Evolutionary conservation across 2,329 filamentous ascomycete species (phyloP).

Genomic region (Beauveria varroae): DNA sequence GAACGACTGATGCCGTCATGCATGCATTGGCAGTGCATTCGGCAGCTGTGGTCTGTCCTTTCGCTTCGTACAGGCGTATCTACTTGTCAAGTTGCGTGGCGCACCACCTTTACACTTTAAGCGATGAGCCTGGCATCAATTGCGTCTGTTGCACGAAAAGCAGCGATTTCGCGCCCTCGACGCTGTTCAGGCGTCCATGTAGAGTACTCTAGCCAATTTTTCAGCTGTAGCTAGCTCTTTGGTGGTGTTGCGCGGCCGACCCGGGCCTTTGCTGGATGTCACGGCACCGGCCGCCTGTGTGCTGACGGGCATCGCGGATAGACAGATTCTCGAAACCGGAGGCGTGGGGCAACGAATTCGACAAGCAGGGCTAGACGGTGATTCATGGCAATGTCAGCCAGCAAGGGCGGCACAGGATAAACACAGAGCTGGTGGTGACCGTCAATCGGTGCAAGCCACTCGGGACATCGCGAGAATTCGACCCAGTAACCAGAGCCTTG

Average conservation of each 20-base stretch:
- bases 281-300: background rate
- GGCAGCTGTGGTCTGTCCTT: background rate
- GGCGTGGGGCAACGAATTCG: background rate
- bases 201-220: background rate
- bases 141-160: background rate
- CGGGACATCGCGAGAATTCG: background rate
- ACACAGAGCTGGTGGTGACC: background rate
- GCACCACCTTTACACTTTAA: background rate
- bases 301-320: no score
- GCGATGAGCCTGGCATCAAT: background rate
- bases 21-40: background rate
- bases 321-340: background rate
- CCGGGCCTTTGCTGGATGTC: background rate
- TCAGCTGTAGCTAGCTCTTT: background rate
- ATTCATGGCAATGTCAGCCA: background rate
- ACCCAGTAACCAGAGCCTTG: conserved; percentile 4
- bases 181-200: background rate
- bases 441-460: conserved; percentile 5
- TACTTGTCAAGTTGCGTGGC: background rate
- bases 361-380: background rate
- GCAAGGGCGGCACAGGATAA: background rate
- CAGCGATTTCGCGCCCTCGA: background rate
- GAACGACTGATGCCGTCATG: background rate
- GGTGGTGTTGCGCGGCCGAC: background rate
- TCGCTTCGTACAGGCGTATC: background rate